Evolutionary conservation across 2,329 filamentous ascomycete species (phyloP).

Genomic region (Elsinoe batatas): DNA sequence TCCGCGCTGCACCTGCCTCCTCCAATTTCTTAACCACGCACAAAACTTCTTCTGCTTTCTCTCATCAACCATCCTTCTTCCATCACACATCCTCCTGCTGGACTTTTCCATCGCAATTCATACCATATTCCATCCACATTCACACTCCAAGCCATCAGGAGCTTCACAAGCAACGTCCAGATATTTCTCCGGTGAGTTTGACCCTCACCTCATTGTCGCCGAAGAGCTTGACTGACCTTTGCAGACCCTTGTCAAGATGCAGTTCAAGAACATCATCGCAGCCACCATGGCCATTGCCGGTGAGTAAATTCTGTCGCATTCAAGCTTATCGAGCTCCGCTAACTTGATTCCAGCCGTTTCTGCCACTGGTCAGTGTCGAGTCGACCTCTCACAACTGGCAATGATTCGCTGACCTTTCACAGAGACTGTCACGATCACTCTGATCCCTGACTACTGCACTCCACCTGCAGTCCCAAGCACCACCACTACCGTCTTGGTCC

Average conservation of each 20-base stretch:
- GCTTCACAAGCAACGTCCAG: slow-evolving; percentile 7
- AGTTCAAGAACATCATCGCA: slow-evolving; percentile 10
- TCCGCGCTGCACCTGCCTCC: neutral
- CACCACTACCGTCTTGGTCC: neutral
- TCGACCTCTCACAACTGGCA: neutral
- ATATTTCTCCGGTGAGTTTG: slow-evolving; percentile 12
- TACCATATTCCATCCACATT: slow-evolving; percentile 13
- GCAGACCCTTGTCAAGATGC: slow-evolving; percentile 11
- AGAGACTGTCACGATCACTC: slow-evolving; percentile 12
- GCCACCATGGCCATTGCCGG: slow-evolving; percentile 11
- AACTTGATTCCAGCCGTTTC: slow-evolving; percentile 4
- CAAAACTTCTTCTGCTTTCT: neutral
- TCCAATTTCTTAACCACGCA: neutral
- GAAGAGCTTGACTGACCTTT: slow-evolving; percentile 1
- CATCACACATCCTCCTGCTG: slow-evolving; percentile 10
- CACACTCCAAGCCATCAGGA: slow-evolving; percentile 1
- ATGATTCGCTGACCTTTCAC: neutral
- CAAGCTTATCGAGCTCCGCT: neutral
- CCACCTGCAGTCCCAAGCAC: neutral
- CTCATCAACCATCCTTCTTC: slow-evolving; percentile 1
- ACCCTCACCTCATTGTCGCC: neutral
- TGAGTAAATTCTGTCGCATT: neutral
- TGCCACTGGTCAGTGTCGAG: slow-evolving; percentile 4
- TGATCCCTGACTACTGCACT: slow-evolving; percentile 9
- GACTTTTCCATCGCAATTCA: slow-evolving; percentile 11